Percentiles rank a stretch among this genome's conserved stretches.
Evolutionary conservation across 139 green algal genomes (phyloP).

Genomic region (Chlamydomonas schloesseri): DNA sequence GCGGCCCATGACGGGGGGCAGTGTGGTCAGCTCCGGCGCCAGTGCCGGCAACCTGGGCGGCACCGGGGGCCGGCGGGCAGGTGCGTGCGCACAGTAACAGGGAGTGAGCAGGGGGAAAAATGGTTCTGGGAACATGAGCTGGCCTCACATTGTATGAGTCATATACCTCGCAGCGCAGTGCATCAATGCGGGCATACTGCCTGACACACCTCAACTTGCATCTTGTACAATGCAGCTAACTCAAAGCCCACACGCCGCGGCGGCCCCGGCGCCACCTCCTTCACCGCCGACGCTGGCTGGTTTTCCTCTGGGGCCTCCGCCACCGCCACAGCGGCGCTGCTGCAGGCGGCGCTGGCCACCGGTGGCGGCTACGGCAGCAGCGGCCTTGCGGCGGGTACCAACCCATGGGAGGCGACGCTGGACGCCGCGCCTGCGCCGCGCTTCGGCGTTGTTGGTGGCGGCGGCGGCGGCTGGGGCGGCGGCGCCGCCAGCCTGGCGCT

Average conservation of each 20-base stretch:
- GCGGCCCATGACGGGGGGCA: too few species aligned
- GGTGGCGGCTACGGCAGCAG: neutral
- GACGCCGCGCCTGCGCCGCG: conserved; percentile 44
- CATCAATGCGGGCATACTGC: too few species aligned
- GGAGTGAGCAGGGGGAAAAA: neutral
- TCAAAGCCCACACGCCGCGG: conserved; percentile 2
- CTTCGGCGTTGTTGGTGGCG: neutral
- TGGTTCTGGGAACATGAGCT: too few species aligned
- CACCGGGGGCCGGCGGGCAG: too few species aligned
- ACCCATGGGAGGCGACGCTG: conserved; percentile 51
- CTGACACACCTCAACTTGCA: too few species aligned
- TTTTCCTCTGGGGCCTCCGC: neutral
- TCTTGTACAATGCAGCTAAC: too few species aligned
- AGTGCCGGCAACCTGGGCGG: too few species aligned
- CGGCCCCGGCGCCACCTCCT: neutral
- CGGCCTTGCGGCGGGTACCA: neutral
- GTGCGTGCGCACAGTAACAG: too few species aligned
- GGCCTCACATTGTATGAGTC: too few species aligned
- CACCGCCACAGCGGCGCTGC: too few species aligned
- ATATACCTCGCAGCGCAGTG: too few species aligned
- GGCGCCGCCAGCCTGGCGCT: conserved; percentile 14
- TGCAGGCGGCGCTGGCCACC: neutral
- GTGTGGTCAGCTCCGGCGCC: too few species aligned
- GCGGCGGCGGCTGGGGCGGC: neutral
- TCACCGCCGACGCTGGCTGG: neutral